These are phyloP conservation scores for Nannizzia gypsea DNA, from an alignment of 2,329 filamentous ascomycete genomes.

Conservation along the genomic window DNA sequence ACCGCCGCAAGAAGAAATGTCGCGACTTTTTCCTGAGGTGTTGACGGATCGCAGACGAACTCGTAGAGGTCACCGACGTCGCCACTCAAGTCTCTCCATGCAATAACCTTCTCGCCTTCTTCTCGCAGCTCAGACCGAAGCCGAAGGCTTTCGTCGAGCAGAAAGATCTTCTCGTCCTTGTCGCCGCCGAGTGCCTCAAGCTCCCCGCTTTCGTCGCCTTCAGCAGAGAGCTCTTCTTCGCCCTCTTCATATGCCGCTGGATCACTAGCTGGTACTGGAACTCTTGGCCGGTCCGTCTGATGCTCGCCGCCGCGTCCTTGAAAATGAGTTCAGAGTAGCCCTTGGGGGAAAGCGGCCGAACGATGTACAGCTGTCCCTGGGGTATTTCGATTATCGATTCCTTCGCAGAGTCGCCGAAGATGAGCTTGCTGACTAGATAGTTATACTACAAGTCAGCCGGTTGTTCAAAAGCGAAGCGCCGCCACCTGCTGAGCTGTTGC, in stretches of 20 bases:
- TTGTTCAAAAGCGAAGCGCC: background rate
- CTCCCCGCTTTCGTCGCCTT: conserved; percentile 71
- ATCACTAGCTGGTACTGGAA: conserved; percentile 96
- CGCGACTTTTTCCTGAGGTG: conserved; percentile 57
- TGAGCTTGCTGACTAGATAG: conserved; percentile 72
- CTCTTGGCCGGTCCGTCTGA: conserved; percentile 84
- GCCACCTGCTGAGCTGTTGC: too few species aligned
- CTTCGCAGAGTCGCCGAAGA: conserved; percentile 80
- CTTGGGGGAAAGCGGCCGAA: conserved; percentile 87
- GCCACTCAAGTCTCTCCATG: conserved; percentile 89
- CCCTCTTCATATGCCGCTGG: conserved; percentile 96
- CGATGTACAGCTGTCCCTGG: conserved; percentile 93
- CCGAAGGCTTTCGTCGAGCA: conserved; percentile 83
- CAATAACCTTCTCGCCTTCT: conserved; percentile 71
- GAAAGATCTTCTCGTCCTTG: conserved; percentile 92
- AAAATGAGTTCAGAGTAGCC: conserved; percentile 98
- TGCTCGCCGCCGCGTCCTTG: conserved; percentile 86
- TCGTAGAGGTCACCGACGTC: conserved; percentile 94
- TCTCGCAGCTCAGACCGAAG: conserved; percentile 75
- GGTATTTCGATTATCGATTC: conserved; percentile 89
- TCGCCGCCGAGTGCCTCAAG: conserved; percentile 61
- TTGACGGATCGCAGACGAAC: conserved; percentile 78
- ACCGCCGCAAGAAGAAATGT: conserved; percentile 72
- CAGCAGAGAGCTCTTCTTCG: conserved; percentile 84
- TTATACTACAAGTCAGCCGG: background rate